A percentile compares a stretch with the other conserved stretches of the same genome.
Conservation (phyloP, 495 filamentous ascomycete species). For the Aspergillus bridgeri region DNA sequence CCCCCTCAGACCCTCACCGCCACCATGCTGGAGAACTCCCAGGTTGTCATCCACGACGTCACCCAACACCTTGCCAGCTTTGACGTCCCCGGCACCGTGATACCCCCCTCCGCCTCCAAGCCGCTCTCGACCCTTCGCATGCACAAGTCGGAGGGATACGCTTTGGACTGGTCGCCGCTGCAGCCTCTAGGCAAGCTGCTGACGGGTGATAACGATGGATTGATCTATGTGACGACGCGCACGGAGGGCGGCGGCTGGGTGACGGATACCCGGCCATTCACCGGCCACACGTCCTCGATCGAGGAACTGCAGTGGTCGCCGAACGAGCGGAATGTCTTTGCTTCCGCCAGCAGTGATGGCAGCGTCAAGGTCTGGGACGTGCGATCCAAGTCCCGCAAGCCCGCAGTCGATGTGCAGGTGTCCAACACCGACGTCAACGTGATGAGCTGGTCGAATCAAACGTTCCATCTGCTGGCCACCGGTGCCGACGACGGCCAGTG, state of each 20-base stretch:
- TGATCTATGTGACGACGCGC: slow-evolving; percentile 82
- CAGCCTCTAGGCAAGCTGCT: slow-evolving; percentile 75
- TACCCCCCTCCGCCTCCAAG: slow-evolving; percentile 78
- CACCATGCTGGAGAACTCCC: slow-evolving; percentile 82
- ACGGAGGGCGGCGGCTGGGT: slow-evolving; percentile 85
- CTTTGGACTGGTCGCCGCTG: slow-evolving; percentile 86
- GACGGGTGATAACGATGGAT: slow-evolving; percentile 86
- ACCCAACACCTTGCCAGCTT: slow-evolving; percentile 82
- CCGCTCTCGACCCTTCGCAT: slow-evolving; percentile 81
- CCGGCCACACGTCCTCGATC: slow-evolving; percentile 77
- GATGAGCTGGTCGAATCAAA: slow-evolving; percentile 86
- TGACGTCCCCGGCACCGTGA: slow-evolving; percentile 76
- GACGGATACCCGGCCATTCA: slow-evolving; percentile 74
- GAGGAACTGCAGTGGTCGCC: slow-evolving; percentile 98
- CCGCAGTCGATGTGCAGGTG: slow-evolving; percentile 80
- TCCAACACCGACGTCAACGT: slow-evolving; percentile 90
- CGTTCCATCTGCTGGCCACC: slow-evolving; percentile 82
- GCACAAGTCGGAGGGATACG: slow-evolving; percentile 92
- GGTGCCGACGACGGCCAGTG: slow-evolving; percentile 92
- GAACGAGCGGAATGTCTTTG: slow-evolving; percentile 85
- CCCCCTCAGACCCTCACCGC: slow-evolving; percentile 80
- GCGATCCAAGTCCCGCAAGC: slow-evolving; percentile 78
- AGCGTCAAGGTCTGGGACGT: slow-evolving; percentile 95
- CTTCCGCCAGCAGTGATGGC: slow-evolving; percentile 88
- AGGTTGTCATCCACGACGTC: slow-evolving; percentile 91